These are phyloP conservation scores for Solanum pinnatisectum DNA, from an alignment of 257 asterid genomes.

Conservation along the genomic window DNA sequence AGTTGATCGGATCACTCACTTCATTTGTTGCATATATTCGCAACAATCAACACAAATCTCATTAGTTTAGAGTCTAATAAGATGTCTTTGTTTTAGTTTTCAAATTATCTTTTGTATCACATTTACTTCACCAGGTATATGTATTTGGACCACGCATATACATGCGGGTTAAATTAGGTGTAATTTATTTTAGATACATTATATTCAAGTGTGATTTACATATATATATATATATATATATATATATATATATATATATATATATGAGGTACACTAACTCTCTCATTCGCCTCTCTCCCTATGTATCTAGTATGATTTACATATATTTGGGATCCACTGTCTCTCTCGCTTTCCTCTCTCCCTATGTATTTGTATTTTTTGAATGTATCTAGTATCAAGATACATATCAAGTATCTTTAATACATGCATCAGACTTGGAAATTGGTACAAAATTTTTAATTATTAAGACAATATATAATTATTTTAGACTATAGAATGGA, in stretches of 20 bases:
- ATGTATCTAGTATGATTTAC: no score
- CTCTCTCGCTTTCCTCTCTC: not conserved
- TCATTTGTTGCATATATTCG: not conserved
- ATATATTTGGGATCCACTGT: no score
- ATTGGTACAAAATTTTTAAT: not conserved
- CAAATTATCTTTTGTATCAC: not conserved
- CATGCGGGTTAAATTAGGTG: not conserved
- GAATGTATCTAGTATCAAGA: no score
- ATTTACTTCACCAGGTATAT: no score
- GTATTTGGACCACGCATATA: not conserved
- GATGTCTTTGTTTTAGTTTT: no score
- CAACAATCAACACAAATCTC: not conserved
- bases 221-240: no score
- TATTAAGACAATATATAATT: no score
- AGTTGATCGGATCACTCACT: not conserved
- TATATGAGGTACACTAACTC: not conserved
- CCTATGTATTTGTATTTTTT: not conserved
- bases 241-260: no score
- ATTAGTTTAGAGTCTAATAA: not conserved
- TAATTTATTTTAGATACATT: no score
- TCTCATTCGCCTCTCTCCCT: no score
- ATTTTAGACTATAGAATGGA: no score
- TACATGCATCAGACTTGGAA: not conserved
- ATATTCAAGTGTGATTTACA: not conserved
- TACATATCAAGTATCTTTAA: no score